A percentile compares a stretch with the other conserved stretches of the same genome.
phyloP scores from a whole-genome alignment of 2,329 filamentous ascomycete species.

The Clonostachys chloroleuca region DNA sequence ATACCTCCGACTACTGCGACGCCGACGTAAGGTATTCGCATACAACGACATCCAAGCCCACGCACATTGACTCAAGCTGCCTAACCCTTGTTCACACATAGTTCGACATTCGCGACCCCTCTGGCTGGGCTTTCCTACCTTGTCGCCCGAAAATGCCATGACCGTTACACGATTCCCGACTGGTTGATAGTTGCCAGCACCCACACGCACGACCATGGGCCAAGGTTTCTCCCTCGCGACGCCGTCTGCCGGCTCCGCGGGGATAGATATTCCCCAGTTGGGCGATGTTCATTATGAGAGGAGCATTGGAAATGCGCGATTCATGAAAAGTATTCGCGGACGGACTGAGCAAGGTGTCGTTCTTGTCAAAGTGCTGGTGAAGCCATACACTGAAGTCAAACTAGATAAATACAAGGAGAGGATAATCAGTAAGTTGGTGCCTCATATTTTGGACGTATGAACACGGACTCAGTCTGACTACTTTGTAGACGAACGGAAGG shows the following conservation, averaged over 20 bases:
- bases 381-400: conserved; percentile 79
- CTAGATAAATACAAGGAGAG: conserved; percentile 74
- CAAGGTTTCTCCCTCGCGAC: conserved; percentile 94
- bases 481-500: conserved; percentile 67
- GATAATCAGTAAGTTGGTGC: conserved; percentile 57
- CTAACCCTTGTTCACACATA: too few species aligned
- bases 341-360: conserved; percentile 87
- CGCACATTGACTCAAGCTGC: too few species aligned
- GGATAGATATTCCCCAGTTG: conserved; percentile 91
- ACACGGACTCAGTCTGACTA: neutral
- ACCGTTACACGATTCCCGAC: too few species aligned
- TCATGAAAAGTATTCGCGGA: conserved; percentile 95
- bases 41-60: too few species aligned
- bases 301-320: conserved; percentile 84
- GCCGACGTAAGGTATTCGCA: too few species aligned
- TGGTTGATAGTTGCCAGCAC: too few species aligned
- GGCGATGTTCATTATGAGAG: conserved; percentile 89
- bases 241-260: conserved; percentile 84
- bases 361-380: conserved; percentile 91
- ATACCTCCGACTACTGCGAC: too few species aligned
- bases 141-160: too few species aligned
- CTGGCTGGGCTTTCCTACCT: too few species aligned
- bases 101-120: too few species aligned
- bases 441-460: neutral
- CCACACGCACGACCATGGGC: conserved; percentile 58